A percentile compares a stretch with the other conserved stretches of the same genome.
Conservation (phyloP, 1,139 yeast genomes). For the Geotrichum reessii region DNA sequence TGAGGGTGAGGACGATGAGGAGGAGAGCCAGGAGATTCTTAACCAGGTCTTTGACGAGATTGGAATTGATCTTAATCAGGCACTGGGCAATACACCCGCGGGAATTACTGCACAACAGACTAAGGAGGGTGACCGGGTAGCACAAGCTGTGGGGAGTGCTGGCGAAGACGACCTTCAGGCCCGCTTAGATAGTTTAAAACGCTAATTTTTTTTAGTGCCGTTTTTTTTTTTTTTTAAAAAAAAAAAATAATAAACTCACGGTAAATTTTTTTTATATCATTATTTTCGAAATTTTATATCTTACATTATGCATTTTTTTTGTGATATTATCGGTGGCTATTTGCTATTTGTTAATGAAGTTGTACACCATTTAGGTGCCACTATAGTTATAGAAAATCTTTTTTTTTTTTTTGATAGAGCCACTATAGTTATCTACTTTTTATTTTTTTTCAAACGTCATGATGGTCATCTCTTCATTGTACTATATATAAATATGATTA, state of each 20-base stretch:
- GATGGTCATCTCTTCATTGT: background rate
- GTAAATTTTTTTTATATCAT: no score
- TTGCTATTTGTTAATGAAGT: no score
- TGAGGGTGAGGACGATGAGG: constrained; percentile 62
- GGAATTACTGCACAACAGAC: constrained; percentile 39
- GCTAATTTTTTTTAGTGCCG: no score
- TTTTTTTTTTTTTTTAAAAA: no score
- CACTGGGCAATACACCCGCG: constrained; percentile 62
- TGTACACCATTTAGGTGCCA: no score
- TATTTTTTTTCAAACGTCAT: background rate
- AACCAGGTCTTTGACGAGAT: constrained; percentile 90
- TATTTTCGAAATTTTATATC: no score
- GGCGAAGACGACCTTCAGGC: constrained; percentile 84
- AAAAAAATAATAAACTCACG: no score
- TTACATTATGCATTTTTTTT: no score
- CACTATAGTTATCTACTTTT: no score
- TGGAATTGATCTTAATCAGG: constrained; percentile 75
- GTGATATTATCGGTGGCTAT: no score
- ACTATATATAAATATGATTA: background rate
- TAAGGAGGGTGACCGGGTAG: constrained; percentile 38
- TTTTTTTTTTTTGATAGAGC: no score
- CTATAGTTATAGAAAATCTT: no score
- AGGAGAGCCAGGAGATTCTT: constrained; percentile 89
- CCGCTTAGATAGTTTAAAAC: constrained; percentile 73
- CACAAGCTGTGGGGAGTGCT: constrained; percentile 46